phyloP scores from a whole-genome alignment of 2,329 filamentous ascomycete genomes.

The Tolypocladium guangdongense region DNA sequence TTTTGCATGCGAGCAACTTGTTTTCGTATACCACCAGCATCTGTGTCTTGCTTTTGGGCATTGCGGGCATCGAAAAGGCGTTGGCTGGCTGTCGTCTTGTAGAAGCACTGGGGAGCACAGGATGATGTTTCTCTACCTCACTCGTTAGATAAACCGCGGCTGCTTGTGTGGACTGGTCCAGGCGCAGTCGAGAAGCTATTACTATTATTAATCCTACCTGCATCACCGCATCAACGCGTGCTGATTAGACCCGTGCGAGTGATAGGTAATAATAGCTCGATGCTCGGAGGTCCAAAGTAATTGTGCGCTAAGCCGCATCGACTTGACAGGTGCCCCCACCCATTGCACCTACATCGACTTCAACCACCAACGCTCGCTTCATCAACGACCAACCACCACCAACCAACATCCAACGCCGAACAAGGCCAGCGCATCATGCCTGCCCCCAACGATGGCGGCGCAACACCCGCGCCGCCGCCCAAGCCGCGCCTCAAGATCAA shows the following conservation, averaged over 20 bases:
- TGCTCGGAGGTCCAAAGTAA: no score
- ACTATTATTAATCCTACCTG: no score
- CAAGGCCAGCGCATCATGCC: slow-evolving; percentile 15
- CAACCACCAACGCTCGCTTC: not conserved
- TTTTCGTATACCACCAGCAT: not conserved
- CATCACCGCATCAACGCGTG: no score
- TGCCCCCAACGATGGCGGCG: slow-evolving; percentile 10
- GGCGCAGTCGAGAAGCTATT: no score
- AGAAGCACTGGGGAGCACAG: not conserved
- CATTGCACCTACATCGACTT: no score
- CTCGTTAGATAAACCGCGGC: not conserved
- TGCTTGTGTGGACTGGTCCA: not conserved
- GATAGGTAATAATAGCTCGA: no score
- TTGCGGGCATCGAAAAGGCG: not conserved
- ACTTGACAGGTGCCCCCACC: no score
- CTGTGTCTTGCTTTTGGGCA: not conserved
- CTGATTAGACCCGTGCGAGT: no score
- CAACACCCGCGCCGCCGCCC: slow-evolving; percentile 14
- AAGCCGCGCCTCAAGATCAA: slow-evolving; percentile 30
- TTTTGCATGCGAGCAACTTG: not conserved
- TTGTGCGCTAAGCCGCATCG: not conserved
- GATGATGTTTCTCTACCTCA: not conserved
- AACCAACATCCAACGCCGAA: not conserved
- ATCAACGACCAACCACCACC: not conserved
- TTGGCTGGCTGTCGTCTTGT: not conserved